These are phyloP conservation scores for Xylaria sp. DNA, from an alignment of 2,329 filamentous ascomycete genomes.

Conservation along the genomic window DNA sequence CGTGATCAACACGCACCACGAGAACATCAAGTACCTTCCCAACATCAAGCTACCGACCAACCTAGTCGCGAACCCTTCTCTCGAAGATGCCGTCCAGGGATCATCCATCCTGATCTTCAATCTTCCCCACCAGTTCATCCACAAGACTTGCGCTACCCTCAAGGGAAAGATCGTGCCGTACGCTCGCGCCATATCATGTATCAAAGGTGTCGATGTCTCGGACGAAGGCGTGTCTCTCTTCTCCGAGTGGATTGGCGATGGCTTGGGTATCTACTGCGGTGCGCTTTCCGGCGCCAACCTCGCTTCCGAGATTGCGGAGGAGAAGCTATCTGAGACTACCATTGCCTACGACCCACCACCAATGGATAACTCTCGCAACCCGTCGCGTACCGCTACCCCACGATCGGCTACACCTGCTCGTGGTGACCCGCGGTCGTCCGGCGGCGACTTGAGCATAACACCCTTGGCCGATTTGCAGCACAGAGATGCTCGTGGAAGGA, in stretches of 20 bases:
- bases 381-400: slow-evolving; percentile 61
- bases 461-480: slow-evolving; percentile 64
- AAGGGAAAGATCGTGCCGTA: slow-evolving; percentile 89
- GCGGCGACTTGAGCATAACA: slow-evolving; percentile 57
- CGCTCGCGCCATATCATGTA: slow-evolving; percentile 93
- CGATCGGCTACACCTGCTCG: slow-evolving; percentile 55
- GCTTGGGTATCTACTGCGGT: slow-evolving; percentile 93
- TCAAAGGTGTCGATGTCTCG: slow-evolving; percentile 95
- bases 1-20: slow-evolving; percentile 89
- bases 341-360: slow-evolving; percentile 93
- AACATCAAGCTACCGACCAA: slow-evolving; percentile 82
- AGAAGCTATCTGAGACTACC: slow-evolving; percentile 97
- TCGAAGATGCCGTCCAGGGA: slow-evolving; percentile 79
- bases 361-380: slow-evolving; percentile 78
- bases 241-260: slow-evolving; percentile 91
- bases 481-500: slow-evolving; percentile 70
- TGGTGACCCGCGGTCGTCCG: slow-evolving; percentile 53
- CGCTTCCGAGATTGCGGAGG: slow-evolving; percentile 88
- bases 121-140: slow-evolving; percentile 94
- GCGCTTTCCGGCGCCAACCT: slow-evolving; percentile 96
- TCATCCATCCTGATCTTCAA: slow-evolving; percentile 95
- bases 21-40: slow-evolving; percentile 99
- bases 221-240: slow-evolving; percentile 87
- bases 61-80: slow-evolving; percentile 80
- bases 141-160: slow-evolving; percentile 81